A percentile compares a stretch with the other conserved stretches of the same genome.
Evolutionary conservation across 2,329 filamentous ascomycete species (phyloP).

Genomic region (Coniella vitis): DNA sequence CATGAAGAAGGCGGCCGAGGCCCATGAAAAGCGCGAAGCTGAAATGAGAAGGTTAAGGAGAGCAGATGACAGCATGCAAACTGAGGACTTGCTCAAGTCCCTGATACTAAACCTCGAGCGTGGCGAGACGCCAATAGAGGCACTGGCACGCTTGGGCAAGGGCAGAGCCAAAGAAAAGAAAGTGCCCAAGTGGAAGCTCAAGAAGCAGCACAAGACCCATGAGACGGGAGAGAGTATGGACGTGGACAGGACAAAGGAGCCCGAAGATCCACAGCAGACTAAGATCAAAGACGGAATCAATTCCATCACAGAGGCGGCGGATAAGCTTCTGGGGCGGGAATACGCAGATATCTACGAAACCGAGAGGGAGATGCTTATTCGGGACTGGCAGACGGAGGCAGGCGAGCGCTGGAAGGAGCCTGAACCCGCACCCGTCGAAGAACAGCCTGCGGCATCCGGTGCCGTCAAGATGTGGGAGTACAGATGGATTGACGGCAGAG

Average conservation of each 20-base stretch:
- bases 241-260: slow-evolving; percentile 48
- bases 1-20: slow-evolving; percentile 79
- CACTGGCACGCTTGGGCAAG: slow-evolving; percentile 73
- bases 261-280: slow-evolving; percentile 61
- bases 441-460: slow-evolving; percentile 25
- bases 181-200: slow-evolving; percentile 61
- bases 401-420: slow-evolving; percentile 72
- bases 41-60: slow-evolving; percentile 66
- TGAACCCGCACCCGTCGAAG: slow-evolving; percentile 18
- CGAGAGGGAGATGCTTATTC: slow-evolving; percentile 74
- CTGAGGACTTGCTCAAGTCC: slow-evolving; percentile 63
- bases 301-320: slow-evolving; percentile 80
- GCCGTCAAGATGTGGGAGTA: slow-evolving; percentile 69
- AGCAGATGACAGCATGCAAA: slow-evolving; percentile 84
- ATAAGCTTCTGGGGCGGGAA: slow-evolving; percentile 75
- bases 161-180: slow-evolving; percentile 47
- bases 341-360: slow-evolving; percentile 88
- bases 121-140: slow-evolving; percentile 83
- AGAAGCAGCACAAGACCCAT: slow-evolving; percentile 53
- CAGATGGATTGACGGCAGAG: slow-evolving; percentile 82
- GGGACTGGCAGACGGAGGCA: slow-evolving; percentile 78
- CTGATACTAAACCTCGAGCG: slow-evolving; percentile 69
- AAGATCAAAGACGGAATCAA: slow-evolving; percentile 69
- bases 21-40: slow-evolving; percentile 76
- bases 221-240: slow-evolving; percentile 61